Base-by-base conservation (phyloP, 495 filamentous ascomycete species). In the Aspergillus saccharolyticus region DNA sequence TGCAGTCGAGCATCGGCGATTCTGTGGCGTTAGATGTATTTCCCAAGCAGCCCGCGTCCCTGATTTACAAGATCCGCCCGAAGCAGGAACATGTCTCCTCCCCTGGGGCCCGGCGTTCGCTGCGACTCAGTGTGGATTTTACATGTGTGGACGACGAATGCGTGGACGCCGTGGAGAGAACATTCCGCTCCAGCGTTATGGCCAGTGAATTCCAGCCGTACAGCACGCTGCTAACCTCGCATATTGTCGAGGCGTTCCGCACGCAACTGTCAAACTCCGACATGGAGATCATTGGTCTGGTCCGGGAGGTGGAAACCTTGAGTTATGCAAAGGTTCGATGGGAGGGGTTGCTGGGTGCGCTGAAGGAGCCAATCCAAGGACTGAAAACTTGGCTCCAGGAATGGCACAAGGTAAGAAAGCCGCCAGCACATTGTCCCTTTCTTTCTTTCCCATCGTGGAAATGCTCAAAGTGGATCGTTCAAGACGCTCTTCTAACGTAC, bases 71-170 rank as follows among this genome's bases (percentile, higher is more conserved):
- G 67, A 89, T 96, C 54, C 68, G 66, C 14, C 68, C 61, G 22
- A 59, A 62, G 33, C 56, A 59, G 5, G 57, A 63, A 20, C 65
- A 63, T 25, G 64, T 73, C 10, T 30, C 58, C 17, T 59, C 62
- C 10, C 81, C 78, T 59, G 78, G 78, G 25, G 67, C 76, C 6
- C 61, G 59, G 52, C 70, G 66, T 46, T 74, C 70, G 21, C 74
- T 97, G 54, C 81, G 83, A 20, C 78, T 98, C 3, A 83, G 81
- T 15, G 77, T 98, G 21, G 75, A 87, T 54, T 97, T 96, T 64
- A 87, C 81, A 18, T 87, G 89, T 59, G 67, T 96, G 21, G 83
- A 90, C 50, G 88, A 96, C 42, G 71, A 78, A 49, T 75, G 81
- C 50, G 45, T 79, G 18, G 65, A 72, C 44, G 67, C 73, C 14